A percentile compares a stretch with the other conserved stretches of the same genome.
Evolutionary conservation across 768 basidiomycete species (phyloP).

Genomic region (Austroboletus eburneus): DNA sequence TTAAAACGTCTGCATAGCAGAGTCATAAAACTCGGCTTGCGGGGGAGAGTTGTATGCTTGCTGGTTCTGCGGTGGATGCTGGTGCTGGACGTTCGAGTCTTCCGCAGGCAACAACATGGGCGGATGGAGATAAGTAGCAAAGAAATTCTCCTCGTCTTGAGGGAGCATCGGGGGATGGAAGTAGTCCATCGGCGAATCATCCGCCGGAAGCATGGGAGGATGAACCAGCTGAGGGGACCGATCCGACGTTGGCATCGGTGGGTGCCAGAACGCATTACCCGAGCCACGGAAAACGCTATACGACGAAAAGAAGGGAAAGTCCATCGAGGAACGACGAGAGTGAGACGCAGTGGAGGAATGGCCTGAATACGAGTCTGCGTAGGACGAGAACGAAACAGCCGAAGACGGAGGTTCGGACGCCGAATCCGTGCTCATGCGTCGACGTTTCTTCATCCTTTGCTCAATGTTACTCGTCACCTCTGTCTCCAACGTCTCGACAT

Average conservation of each 20-base stretch:
- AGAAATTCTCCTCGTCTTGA: conserved; percentile 64
- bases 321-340: conserved; percentile 62
- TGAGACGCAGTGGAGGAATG: conserved; percentile 53
- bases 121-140: conserved; percentile 50
- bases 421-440: conserved; percentile 64
- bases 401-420: conserved; percentile 53
- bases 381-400: conserved; percentile 61
- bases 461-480: conserved; percentile 29
- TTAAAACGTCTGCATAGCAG: conserved; percentile 33
- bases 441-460: conserved; percentile 55
- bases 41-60: conserved; percentile 14
- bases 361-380: conserved; percentile 57
- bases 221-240: conserved; percentile 58
- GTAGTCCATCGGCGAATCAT: conserved; percentile 70
- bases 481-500: conserved; percentile 43
- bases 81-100: conserved; percentile 23
- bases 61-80: conserved; percentile 21
- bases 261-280: conserved; percentile 68
- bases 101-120: conserved; percentile 49
- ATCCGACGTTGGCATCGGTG: conserved; percentile 61
- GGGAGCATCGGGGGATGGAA: conserved; percentile 58
- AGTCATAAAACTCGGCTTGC: conserved; percentile 33
- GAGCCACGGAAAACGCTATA: conserved; percentile 53
- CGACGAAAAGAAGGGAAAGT: conserved; percentile 57
- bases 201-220: conserved; percentile 63